Base-by-base conservation (phyloP, 805 yeast species). In the Candida bentonensis region DNA sequence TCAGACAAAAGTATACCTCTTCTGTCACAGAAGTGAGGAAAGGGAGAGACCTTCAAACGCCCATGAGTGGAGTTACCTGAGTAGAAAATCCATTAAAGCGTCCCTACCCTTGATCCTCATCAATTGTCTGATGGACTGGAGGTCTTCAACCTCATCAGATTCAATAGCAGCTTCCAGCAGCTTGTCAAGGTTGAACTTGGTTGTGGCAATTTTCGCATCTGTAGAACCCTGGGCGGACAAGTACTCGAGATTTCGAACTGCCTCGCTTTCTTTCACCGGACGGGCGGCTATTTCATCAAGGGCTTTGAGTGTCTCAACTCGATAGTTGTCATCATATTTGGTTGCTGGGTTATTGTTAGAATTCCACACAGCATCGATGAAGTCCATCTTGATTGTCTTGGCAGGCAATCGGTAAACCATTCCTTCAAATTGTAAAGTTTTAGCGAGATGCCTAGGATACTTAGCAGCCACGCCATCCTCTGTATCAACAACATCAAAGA, bases 41-140 rank as follows among this genome's bases (percentile, higher is more conserved):
- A 17, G 11, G 13, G 36, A 9, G 36, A 9, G 11, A 15, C n/a
- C 5, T 11, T 11, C 20, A 30, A 30, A 15, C 7, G 36, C 36
- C 20, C 36, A 36, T 22, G 22, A 20, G 23, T 25, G 43, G 21
- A 23, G 23, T 21, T 46, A 43, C 11, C 20, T 22, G 11, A 43
- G 45, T 46, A 86, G 66, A 57, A 85, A 81, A 39, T 72, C 60
- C 50, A 84, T 43, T 39, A 87, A 59, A 41, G 73, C 71, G 3
- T 77, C 84, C 51, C 73, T 72, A 1, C 95, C 95, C 59, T 82
- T 87, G 36, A 73, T 48, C 49, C 74, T 70, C 59, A 88, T 70
- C 43, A 88, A 62, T 52, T 67, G 64, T 53, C 76, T 79, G 39
- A 87, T 72, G 21, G 74, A 64, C 28, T 66, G 48, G 22, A 83